Conservation (phyloP, 2,329 filamentous ascomycete genomes). For the Neobulgaria alba region DNA sequence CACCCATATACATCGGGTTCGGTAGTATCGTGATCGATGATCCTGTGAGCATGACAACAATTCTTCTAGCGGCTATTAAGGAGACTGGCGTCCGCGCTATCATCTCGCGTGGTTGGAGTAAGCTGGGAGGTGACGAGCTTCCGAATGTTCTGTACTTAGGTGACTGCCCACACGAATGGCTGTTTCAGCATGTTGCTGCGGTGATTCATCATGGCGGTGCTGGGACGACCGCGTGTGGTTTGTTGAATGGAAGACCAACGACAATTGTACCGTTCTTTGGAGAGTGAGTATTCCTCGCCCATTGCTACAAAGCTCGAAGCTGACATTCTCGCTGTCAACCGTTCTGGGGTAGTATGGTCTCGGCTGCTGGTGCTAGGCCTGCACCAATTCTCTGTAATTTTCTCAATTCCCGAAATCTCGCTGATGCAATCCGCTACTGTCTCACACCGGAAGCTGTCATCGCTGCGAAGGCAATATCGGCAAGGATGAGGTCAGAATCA, state of each 20-base stretch:
- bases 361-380: conserved; percentile 61
- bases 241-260: conserved; percentile 42
- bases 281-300: conserved; percentile 27
- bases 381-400: conserved; percentile 57
- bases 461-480: conserved; percentile 39
- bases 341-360: conserved; percentile 71
- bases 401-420: conserved; percentile 55
- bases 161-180: conserved; percentile 38
- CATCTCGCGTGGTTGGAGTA: conserved; percentile 46
- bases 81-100: conserved; percentile 41
- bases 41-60: conserved; percentile 35
- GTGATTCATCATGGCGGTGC: conserved; percentile 53
- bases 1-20: conserved; percentile 48
- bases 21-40: conserved; percentile 48
- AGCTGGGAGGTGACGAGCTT: conserved; percentile 32
- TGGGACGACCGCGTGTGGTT: conserved; percentile 48
- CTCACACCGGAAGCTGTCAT: conserved; percentile 47
- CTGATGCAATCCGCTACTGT: conserved; percentile 52
- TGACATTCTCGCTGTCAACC: conserved; percentile 41
- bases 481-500: conserved; percentile 54
- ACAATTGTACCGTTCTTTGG: conserved; percentile 49
- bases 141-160: conserved; percentile 39
- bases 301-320: background rate
- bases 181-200: conserved; percentile 36
- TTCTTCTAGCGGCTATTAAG: conserved; percentile 39